Base-by-base conservation (phyloP, 352 stramenopile genomes). In the Phytophthora vignae region DNA sequence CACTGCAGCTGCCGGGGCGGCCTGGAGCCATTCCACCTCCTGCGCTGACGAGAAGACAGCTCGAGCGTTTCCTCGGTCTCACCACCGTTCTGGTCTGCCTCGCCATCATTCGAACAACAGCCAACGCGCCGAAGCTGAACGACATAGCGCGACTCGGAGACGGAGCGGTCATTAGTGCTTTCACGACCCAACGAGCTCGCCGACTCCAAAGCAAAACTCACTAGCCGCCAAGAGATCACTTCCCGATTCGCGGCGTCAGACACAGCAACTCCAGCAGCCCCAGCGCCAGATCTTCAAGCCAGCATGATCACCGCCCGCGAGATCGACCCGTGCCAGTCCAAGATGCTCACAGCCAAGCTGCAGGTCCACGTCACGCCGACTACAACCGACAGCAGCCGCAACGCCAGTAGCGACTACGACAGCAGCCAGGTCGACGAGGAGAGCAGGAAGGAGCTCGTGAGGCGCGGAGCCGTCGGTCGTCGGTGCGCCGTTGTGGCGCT, bases 391-490 rank as follows among this genome's bases (percentile, higher is more conserved):
- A 46, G 6, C 31, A 48, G 33, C 33, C 7, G 33, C 33, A 40
- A 2, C 33, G n/a, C n/a, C n/a, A 40, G 33, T 14, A 14, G 25
- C 36, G 53, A 65, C 38, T 67, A 56, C 49, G 31, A 69, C 33
- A 60, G 57, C 52, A 70, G 53, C 48, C 27, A 61, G 8, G 29
- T 73, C 17, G 64, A 74, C 17, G 49, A 70, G 1, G 56, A 72
- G 38, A 71, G 56, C 65, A 76, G 56, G 53, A 74, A 79, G 40
- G 67, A 78, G 27, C 54, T 85, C 4, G 52, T 69, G 4, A 68
- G 77, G 15, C 67, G 67, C 4, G 77, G 77, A n/a, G 77, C 77
- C 9, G 77, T 84, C 22, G 77, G 77, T 14, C 77, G 77, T 9
- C 74, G 77, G 21, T 71, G 57, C 25, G 77, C 77, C 21, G 65